These are phyloP conservation scores for Nakazawaea sp. DNA, from an alignment of 805 yeast genomes.

Conservation along the genomic window DNA sequence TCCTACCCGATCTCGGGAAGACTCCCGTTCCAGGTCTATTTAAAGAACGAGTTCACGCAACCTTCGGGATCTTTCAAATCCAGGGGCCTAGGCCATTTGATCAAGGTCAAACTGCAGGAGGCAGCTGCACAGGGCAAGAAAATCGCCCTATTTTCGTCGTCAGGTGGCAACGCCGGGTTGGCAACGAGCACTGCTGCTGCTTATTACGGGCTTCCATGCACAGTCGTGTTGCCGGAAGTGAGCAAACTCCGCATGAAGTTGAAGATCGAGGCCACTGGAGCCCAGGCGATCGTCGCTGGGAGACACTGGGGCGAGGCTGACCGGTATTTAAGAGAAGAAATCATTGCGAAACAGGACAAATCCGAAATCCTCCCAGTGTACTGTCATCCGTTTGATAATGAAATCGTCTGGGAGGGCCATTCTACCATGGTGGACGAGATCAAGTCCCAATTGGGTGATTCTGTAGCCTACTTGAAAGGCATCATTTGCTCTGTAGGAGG, in stretches of 20 bases:
- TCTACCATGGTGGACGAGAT: slow-evolving; percentile 40
- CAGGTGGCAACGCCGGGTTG: slow-evolving; percentile 52
- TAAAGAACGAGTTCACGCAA: slow-evolving; percentile 46
- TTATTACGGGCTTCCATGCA: slow-evolving; percentile 34
- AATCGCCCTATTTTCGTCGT: slow-evolving; percentile 40
- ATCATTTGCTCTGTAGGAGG: slow-evolving; percentile 53
- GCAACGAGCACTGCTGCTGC: slow-evolving; percentile 45
- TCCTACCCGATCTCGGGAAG: slow-evolving; percentile 9
- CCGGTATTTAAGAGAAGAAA: slow-evolving; percentile 25
- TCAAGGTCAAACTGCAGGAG: slow-evolving; percentile 25
- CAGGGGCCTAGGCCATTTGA: slow-evolving; percentile 46
- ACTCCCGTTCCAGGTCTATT: slow-evolving; percentile 22
- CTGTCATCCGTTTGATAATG: slow-evolving; percentile 50
- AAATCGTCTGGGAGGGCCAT: slow-evolving; percentile 50
- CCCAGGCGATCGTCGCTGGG: slow-evolving; percentile 41
- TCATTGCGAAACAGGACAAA: slow-evolving; percentile 18
- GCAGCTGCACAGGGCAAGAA: slow-evolving; percentile 20
- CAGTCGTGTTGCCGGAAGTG: slow-evolving; percentile 53
- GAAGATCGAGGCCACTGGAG: slow-evolving; percentile 40
- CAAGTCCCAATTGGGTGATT: slow-evolving; percentile 9
- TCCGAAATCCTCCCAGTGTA: slow-evolving; percentile 30
- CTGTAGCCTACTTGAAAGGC: slow-evolving; percentile 27
- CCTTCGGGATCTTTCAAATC: slow-evolving; percentile 55
- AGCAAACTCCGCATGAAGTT: slow-evolving; percentile 39
- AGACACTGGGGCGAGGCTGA: slow-evolving; percentile 45